Base-by-base conservation (phyloP, 2,329 filamentous ascomycete genomes). In the Phialophora expanda region DNA sequence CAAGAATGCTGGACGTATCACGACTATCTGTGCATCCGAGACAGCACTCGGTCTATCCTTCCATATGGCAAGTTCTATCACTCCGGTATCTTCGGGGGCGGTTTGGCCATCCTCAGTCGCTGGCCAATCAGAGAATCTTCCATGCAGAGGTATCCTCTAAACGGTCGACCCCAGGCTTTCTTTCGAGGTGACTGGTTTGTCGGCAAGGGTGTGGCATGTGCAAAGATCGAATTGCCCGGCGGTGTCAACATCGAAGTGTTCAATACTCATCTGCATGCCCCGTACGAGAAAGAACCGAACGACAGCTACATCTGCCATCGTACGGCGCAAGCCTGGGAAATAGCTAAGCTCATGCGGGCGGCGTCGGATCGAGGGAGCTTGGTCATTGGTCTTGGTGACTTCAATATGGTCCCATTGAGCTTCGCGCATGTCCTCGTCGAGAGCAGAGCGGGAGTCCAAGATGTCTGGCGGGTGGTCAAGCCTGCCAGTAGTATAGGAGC, bases 31-130 rank as follows among this genome's bases (percentile, higher is more conserved):
- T 85, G 85, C 74, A 93, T 97, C 74, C 90, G 91, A 57, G 83
- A 87, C 24, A 85, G 89, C 70, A 94, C 92, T 4, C 84, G 84
- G 68, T 82, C 88, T 71, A 84, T 94, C 59, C 85, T 98, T 30
- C 95, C 95, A 0, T 89, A 96, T 78, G 93, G 89, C 66, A 98
- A 98, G 79, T 97, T 96, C 82, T 99, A 97, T 80, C 86, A 90
- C 74, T 90, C 89, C 74, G 95, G 94, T 46, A 89, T 92, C 66
- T 96, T 97, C 74, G 94, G 95, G 56, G 91, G 89, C 56, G 95
- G 95, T 1, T 83, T 99, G 50, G 95, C 88, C 62, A 95, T 98
- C 69, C 82, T 98, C 56, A 96, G 92, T 56, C 86, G 88, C 83
- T 98, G 93, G 92, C 93, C 94, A 24, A 93, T 99, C 70, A 89